A percentile compares a stretch with the other conserved stretches of the same genome.
phyloP scores from a whole-genome alignment of 2,329 filamentous ascomycete genomes.

The Apiospora marii region DNA sequence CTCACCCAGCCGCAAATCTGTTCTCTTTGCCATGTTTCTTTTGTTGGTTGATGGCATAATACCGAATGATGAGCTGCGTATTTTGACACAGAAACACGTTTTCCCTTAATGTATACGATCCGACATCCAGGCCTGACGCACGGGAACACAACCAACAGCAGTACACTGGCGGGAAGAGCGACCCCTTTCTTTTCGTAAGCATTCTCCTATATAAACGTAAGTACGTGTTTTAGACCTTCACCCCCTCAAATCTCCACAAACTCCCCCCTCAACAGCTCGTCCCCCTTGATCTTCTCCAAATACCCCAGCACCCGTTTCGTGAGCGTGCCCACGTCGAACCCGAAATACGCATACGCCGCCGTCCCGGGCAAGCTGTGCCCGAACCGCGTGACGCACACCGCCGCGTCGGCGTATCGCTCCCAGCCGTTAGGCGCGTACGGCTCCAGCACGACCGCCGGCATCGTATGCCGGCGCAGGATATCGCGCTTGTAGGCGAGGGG shows the following conservation, averaged over 20 bases:
- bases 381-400: constrained; percentile 60
- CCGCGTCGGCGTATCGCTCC: constrained; percentile 68
- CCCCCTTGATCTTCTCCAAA: constrained; percentile 26
- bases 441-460: constrained; percentile 65
- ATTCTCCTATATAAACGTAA: too few relatives aligned
- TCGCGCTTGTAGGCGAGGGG: constrained; percentile 52
- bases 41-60: too few relatives aligned
- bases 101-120: too few relatives aligned
- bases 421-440: constrained; percentile 65
- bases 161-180: too few relatives aligned
- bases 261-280: constrained; percentile 28
- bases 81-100: too few relatives aligned
- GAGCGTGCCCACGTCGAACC: constrained; percentile 51
- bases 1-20: too few relatives aligned
- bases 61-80: too few relatives aligned
- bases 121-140: too few relatives aligned
- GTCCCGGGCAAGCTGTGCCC: constrained; percentile 63
- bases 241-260: constrained; percentile 26
- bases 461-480: constrained; percentile 52
- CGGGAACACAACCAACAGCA: too few relatives aligned
- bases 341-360: constrained; percentile 63
- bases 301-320: constrained; percentile 26
- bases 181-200: too few relatives aligned
- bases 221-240: neutral
- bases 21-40: too few relatives aligned